Evolutionary conservation across 495 filamentous ascomycete genomes (phyloP).

Genomic region (Talaromyces liani): DNA sequence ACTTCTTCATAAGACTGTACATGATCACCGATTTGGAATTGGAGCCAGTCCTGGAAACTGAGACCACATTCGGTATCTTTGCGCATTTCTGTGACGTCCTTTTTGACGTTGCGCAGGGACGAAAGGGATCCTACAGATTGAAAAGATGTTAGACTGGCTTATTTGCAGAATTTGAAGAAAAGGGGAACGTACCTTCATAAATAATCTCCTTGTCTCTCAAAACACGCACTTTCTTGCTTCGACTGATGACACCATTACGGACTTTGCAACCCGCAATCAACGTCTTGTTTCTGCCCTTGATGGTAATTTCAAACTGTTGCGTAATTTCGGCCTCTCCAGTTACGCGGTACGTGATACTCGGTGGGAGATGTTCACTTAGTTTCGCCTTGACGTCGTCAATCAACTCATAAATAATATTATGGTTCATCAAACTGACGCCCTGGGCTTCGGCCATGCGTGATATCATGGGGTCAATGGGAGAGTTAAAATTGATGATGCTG

Average conservation of each 20-base stretch:
- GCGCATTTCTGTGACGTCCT: conserved; percentile 78
- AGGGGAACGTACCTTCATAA: conserved; percentile 64
- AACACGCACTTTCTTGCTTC: conserved; percentile 59
- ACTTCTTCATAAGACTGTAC: conserved; percentile 82
- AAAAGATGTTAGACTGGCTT: too few relatives aligned
- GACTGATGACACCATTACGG: conserved; percentile 65
- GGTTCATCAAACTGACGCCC: conserved; percentile 70
- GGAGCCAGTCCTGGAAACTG: conserved; percentile 70
- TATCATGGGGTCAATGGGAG: conserved; percentile 59
- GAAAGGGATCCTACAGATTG: conserved; percentile 54
- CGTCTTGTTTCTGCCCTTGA: conserved; percentile 59
- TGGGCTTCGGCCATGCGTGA: conserved; percentile 56
- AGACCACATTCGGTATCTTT: conserved; percentile 93
- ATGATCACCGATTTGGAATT: conserved; percentile 72
- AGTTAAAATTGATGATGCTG: conserved; percentile 82
- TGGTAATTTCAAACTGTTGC: conserved; percentile 74
- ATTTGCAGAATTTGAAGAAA: too few relatives aligned
- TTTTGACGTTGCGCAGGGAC: conserved; percentile 86
- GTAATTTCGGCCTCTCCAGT: conserved; percentile 83
- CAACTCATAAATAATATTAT: conserved; percentile 89
- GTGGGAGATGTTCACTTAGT: conserved; percentile 60
- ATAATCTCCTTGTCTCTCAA: conserved; percentile 59
- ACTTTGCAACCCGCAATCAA: conserved; percentile 84
- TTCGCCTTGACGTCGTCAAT: conserved; percentile 70
- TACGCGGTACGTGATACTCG: conserved; percentile 56